Conservation (phyloP, 1,284 basidiomycete genomes). For the Tilletia indica region DNA sequence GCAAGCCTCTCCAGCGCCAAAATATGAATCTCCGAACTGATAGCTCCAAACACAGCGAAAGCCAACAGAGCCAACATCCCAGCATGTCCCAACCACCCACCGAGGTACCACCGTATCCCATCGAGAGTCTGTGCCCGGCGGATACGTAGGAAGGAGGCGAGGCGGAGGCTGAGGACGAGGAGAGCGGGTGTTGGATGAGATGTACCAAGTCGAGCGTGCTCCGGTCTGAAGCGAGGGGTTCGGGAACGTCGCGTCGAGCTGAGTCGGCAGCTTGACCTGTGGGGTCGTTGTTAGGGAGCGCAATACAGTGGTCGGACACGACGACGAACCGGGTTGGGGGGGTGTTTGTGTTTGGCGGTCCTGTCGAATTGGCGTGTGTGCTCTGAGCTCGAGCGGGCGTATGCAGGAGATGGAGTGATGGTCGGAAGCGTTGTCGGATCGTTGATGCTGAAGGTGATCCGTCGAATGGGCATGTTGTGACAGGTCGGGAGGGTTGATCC, state of each 20-base stretch:
- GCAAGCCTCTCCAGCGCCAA: conserved; percentile 58
- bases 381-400: not conserved
- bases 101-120: conserved; percentile 71
- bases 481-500: not conserved
- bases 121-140: conserved; percentile 22
- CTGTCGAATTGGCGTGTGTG: too few relatives aligned
- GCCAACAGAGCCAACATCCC: conserved; percentile 83
- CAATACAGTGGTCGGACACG: not conserved
- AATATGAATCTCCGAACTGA: conserved; percentile 83
- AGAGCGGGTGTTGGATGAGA: conserved; percentile 38
- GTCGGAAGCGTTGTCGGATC: not conserved
- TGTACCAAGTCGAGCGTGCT: conserved; percentile 25
- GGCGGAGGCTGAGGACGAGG: conserved; percentile 28
- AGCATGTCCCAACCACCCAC: conserved; percentile 79
- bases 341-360: not conserved
- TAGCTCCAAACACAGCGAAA: conserved; percentile 83
- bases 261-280: not conserved
- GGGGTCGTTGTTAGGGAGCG: not conserved
- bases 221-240: conserved; percentile 24
- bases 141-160: conserved; percentile 29
- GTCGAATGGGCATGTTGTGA: not conserved
- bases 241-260: not conserved
- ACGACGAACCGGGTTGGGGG: not conserved
- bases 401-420: too few relatives aligned
- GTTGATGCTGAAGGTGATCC: not conserved